Evolutionary conservation across 805 yeast genomes (phyloP), one percentile per base, ranked within the genome.

Genomic region (Saccharomycopsis sp.): DNA sequence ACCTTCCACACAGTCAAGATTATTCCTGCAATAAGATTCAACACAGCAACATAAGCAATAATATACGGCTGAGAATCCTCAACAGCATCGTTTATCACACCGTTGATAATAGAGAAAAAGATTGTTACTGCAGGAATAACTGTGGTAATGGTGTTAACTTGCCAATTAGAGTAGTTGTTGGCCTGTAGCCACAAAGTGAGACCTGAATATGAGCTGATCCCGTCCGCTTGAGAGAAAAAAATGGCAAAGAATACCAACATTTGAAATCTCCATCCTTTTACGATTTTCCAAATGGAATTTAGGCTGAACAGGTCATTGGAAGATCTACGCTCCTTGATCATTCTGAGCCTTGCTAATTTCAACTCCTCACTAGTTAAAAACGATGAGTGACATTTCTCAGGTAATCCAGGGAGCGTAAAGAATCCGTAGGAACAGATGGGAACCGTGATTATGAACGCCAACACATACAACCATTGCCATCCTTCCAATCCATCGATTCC

Each of bases 331-430:
- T 70, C 68, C 41, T 71, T 66, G 14, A 64, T 64, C 63, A 78
- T 66, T 61, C 82, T 68, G 50, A 66, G 67, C 59, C 85, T 73
- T 1, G 84, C 80, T 37, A 82, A 67, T 61, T 76, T 71, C 51
- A 80, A 79, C 60, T 83, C 87, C 48, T 80, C 82, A 61, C 81
- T 84, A 0, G 81, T 74, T 24, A 83, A 67, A 64, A 75, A 80
- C 21, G 78, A 67, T 2, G 83, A 79, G 57, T 79, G 78, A 15
- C 85, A 79, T 55, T 76, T 73, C 12, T 77, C 74, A 14, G 91
- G 90, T 8, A 88, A 82, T 51, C 86, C 87, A 50, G 85, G 86
- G 64, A 78, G 70, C 65, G 70, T 63, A 66, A 74, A 77, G 59
- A 72, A 70, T 23, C 56, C 56, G 21, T 37, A 37, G 7, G 62